Conservation (phyloP, 176 grass and related monocot genomes). For the Cenchrus americanus region DNA sequence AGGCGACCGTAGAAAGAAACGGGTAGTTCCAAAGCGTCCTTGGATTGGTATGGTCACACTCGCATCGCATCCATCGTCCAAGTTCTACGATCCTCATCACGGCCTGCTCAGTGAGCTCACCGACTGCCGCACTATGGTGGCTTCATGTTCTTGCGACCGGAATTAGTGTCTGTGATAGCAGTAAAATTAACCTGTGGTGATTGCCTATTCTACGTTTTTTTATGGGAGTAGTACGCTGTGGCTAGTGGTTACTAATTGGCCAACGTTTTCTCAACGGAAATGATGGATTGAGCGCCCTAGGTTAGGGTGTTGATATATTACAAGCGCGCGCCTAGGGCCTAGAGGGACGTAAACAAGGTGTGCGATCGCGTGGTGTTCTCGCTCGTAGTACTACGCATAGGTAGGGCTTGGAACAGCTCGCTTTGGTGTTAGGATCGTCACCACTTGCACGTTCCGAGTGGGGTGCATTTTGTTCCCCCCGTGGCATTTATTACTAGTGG, state of each 20-base stretch:
- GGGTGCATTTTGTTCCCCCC: constrained; percentile 23
- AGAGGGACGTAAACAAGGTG: constrained; percentile 45
- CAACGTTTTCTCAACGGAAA: constrained; percentile 31
- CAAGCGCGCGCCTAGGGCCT: not conserved
- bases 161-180: not conserved
- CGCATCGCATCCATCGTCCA: constrained; percentile 1
- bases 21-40: constrained; percentile 34
- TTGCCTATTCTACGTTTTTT: not conserved
- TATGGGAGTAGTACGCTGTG: not conserved
- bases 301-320: constrained; percentile 31
- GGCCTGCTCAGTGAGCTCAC: not conserved
- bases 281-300: constrained; percentile 40
- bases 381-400: not conserved
- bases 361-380: constrained; percentile 29
- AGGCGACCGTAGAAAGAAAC: constrained; percentile 38
- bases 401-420: not conserved
- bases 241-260: not conserved
- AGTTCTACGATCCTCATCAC: not conserved
- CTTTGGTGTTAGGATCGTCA: not conserved
- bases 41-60: not conserved
- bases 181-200: not conserved
- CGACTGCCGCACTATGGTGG: not conserved
- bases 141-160: no score
- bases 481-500: not conserved
- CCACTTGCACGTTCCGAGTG: constrained; percentile 32